Conservation (phyloP, 768 basidiomycete species). For the Rhodotorula paludigena region DNA sequence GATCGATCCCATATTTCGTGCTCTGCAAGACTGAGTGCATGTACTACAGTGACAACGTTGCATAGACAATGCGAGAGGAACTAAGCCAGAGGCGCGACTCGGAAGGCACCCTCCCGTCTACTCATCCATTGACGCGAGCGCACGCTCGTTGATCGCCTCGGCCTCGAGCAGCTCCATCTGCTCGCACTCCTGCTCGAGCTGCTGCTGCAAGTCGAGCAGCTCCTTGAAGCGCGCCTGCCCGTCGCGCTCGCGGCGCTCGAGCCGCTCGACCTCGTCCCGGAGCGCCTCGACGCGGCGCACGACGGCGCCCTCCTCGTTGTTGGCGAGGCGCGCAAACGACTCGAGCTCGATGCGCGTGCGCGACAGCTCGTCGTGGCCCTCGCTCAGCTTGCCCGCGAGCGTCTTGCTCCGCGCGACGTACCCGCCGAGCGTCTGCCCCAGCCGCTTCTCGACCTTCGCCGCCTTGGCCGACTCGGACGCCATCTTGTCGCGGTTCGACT, state of each 20-base stretch:
- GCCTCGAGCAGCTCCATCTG: conserved; percentile 38
- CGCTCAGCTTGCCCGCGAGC: conserved; percentile 50
- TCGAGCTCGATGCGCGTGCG: conserved; percentile 65
- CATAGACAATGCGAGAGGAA: background rate
- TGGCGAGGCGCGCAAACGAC: conserved; percentile 68
- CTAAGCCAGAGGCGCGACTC: too few relatives aligned
- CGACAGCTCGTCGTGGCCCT: conserved; percentile 67
- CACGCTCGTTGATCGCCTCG: conserved; percentile 48
- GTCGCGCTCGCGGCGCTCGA: conserved; percentile 69
- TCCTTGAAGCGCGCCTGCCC: conserved; percentile 83
- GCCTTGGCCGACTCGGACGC: conserved; percentile 73
- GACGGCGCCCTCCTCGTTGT: conserved; percentile 62
- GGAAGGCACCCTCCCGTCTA: conserved; percentile 47
- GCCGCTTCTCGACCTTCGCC: conserved; percentile 82
- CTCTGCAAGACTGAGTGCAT: too few relatives aligned
- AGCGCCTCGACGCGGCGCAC: conserved; percentile 64
- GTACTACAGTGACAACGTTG: too few relatives aligned
- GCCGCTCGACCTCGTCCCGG: conserved; percentile 75
- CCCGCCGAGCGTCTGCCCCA: conserved; percentile 79
- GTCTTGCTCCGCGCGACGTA: conserved; percentile 72
- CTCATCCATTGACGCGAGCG: conserved; percentile 69
- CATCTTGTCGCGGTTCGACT: conserved; percentile 65
- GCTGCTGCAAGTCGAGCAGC: conserved; percentile 55
- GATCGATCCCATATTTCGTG: too few relatives aligned
- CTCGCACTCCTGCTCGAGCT: conserved; percentile 45